Conservation (phyloP, 2,329 filamentous ascomycete species). For the Fusarium sp. region DNA sequence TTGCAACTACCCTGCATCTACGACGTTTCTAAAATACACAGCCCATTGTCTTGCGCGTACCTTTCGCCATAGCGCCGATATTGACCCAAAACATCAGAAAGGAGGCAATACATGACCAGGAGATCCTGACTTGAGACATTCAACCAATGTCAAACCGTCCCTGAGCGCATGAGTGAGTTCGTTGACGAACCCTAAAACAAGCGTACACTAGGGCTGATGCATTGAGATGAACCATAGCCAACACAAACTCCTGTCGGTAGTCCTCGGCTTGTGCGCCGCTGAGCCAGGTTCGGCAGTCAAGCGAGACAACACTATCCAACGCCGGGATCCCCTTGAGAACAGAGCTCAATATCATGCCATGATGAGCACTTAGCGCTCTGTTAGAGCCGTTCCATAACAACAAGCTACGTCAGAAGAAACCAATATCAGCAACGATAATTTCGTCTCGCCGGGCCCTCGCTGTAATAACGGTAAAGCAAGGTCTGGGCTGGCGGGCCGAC, state of each 20-base stretch:
- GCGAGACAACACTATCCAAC: conserved; percentile 20
- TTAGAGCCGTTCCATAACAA: conserved; percentile 3
- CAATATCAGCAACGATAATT: conserved; percentile 29
- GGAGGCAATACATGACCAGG: conserved; percentile 18
- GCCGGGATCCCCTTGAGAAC: conserved; percentile 31
- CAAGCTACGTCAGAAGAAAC: conserved; percentile 21
- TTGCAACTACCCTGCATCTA: conserved; percentile 34
- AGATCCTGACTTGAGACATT: conserved; percentile 25
- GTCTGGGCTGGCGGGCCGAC: conserved; percentile 32
- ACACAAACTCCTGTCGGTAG: conserved; percentile 37
- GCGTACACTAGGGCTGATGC: conserved; percentile 27
- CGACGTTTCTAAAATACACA: conserved; percentile 9
- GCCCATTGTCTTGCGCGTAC: conserved; percentile 26
- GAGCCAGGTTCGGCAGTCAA: conserved; percentile 31
- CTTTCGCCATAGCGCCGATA: conserved; percentile 3
- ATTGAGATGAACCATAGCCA: conserved; percentile 21
- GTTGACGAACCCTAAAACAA: conserved; percentile 20
- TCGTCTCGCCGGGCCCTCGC: conserved; percentile 30
- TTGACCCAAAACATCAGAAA: conserved; percentile 3
- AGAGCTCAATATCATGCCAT: conserved; percentile 44
- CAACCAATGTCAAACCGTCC: conserved; percentile 15
- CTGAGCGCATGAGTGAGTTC: conserved; percentile 33
- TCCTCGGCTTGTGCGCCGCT: conserved; percentile 24
- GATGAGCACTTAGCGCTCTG: conserved; percentile 29
- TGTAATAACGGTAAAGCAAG: conserved; percentile 29